phyloP scores from a whole-genome alignment of 257 asterid genomes.

The Solanum sparsipilum region DNA sequence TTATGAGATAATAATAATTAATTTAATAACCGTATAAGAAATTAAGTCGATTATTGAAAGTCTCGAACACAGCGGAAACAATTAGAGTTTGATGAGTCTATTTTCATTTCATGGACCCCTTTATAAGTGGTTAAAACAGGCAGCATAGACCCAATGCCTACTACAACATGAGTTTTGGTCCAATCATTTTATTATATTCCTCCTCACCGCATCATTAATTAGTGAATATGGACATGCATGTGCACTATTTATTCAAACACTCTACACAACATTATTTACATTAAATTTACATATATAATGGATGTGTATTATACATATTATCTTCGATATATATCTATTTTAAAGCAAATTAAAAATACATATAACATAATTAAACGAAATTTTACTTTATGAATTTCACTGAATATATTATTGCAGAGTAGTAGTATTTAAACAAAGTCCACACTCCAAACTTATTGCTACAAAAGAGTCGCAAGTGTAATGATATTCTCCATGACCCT shows the following conservation, averaged over 20 bases:
- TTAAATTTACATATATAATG: neutral
- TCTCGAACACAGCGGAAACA: too few relatives aligned
- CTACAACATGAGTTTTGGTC: neutral
- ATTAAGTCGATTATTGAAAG: too few relatives aligned
- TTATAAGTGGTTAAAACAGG: neutral
- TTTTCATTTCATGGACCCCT: neutral
- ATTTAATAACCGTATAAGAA: fast-evolving
- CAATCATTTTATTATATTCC: neutral
- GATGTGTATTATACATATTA: neutral
- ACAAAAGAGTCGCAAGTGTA: neutral
- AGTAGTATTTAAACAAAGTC: neutral
- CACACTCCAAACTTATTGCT: neutral
- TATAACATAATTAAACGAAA: too few relatives aligned
- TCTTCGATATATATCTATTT: neutral
- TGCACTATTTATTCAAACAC: too few relatives aligned
- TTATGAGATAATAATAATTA: neutral
- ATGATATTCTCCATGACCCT: neutral
- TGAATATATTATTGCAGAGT: neutral
- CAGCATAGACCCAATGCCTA: neutral
- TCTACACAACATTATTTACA: neutral
- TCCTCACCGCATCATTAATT: neutral
- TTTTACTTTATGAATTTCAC: neutral
- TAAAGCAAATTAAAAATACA: too few relatives aligned
- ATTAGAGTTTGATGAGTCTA: neutral
- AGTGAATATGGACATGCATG: neutral